phyloP scores from a whole-genome alignment of 441 rosid genomes.

The Breynia disticha region DNA sequence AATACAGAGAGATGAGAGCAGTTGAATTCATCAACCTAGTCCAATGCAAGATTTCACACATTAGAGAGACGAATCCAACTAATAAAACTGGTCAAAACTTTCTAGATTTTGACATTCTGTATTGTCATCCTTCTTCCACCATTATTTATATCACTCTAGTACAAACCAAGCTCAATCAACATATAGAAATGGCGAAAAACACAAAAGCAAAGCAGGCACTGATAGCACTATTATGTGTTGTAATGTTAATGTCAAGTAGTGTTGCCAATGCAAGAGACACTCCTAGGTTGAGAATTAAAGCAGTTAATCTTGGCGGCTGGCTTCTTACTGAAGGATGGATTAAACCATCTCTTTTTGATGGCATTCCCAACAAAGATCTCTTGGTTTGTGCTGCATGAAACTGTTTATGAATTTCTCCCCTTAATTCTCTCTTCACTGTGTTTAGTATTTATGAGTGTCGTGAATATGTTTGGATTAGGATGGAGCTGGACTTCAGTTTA shows the following conservation, averaged over 20 bases:
- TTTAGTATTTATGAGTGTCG: neutral
- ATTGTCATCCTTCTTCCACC: too few species aligned
- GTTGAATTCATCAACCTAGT: neutral
- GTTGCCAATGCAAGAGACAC: slow-evolving; percentile 14
- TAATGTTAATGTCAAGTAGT: slow-evolving; percentile 11
- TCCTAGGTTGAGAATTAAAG: slow-evolving; percentile 22
- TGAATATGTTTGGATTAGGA: slow-evolving; percentile 20
- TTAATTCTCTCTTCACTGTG: too few species aligned
- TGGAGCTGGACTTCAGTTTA: slow-evolving; percentile 40
- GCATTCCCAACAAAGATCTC: slow-evolving; percentile 46
- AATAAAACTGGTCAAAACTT: slow-evolving; percentile 6
- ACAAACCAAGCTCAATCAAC: neutral
- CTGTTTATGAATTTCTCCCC: too few species aligned
- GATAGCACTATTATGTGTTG: neutral
- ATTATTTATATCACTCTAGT: too few species aligned
- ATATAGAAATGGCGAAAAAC: slow-evolving; percentile 10
- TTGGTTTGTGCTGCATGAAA: slow-evolving; percentile 25
- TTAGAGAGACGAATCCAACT: neutral
- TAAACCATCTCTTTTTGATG: slow-evolving; percentile 49
- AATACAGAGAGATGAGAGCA: neutral
- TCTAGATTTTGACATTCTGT: slow-evolving; percentile 6
- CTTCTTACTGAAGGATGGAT: slow-evolving; percentile 59
- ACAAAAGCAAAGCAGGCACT: slow-evolving; percentile 1
- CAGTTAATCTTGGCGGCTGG: slow-evolving; percentile 65
- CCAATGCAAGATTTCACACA: neutral